Evolutionary conservation across 1,139 yeast species (phyloP), one percentile per base, ranked within the genome.

Genomic region (Wickerhamomyces sp.): DNA sequence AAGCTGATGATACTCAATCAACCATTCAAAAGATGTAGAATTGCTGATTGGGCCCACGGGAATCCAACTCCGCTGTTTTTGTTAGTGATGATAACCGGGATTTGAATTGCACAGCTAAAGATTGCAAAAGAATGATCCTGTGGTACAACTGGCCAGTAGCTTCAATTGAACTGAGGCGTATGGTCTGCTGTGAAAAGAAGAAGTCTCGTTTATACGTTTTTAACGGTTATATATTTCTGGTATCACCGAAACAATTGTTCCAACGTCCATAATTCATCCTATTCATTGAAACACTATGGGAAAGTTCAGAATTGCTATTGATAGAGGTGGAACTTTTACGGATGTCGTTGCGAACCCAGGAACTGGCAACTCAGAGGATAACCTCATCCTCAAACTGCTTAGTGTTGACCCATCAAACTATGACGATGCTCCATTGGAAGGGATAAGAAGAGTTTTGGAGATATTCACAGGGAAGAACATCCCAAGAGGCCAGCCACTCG

Each of bases 361-460:
- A 32, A 43, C 35, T 31, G 46, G 28, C 41, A 42, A 18, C 16
- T 39, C 38, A 4, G 69, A 67, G 38, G 72, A 70, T 40, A 81
- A 76, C 48, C 68, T 74, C 24, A 70, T 81, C 43, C 65, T 72
- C 29, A 89, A 89, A 60, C 64, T 89, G 31, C 68, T 90, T 22
- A 87, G 96, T 1, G 96, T 84, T 7, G 96, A 90, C 57, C 95
- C 96, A 0, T 67, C 72, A 33, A 89, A 89, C 63, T 89, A 90
- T 58, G 65, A 70, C 5, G 97, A 90, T 68, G 96, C 97, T 1
- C 95, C 95, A 5, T 70, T 90, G 14, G 97, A 89, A 63, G 97
- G 96, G 7, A 86, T 90, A 35, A 70, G 97, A 46, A 65, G 95
- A 37, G 74, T 87, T 0, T 62, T 90, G 43, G 94, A 85, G 56